Evolutionary conservation across 106 monocot species (phyloP), one percentile per base, ranked within the genome.

Genomic region (Acorus calamus): DNA sequence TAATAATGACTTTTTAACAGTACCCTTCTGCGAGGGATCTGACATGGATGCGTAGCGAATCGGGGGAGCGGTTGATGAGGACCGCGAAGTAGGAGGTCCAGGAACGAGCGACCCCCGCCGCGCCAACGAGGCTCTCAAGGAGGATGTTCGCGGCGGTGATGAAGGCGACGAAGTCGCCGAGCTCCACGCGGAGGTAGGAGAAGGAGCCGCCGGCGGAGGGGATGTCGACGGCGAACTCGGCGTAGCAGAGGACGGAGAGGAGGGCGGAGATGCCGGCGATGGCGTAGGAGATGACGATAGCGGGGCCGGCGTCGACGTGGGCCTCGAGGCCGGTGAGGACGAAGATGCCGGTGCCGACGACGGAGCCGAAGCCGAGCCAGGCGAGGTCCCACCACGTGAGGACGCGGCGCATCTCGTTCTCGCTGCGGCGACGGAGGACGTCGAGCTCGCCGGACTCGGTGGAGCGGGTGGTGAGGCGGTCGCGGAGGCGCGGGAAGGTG

Each of bases 71-170:
- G 52, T 83, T 72, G 28, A 83, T 10, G 9, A 77, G 61, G 2
- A 83, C 64, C 14, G 77, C 57, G 50, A 84, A 60, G 65, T 83
- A 83, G 2, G 83, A 75, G 4, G 84, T 84, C 76, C 76, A 84
- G 48, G 73, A 11, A 2, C 84, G 61, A 8, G 79, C 69, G 5
- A 84, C n/a, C n/a, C n/a, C n/a, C n/a, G n/a, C n/a, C n/a, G n/a
- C n/a, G n/a, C n/a, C n/a, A n/a, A n/a, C n/a, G n/a, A n/a, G n/a
- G n/a, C n/a, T n/a, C n/a, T n/a, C n/a, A n/a, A n/a, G n/a, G n/a
- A n/a, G n/a, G n/a, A n/a, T n/a, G n/a, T n/a, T n/a, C n/a, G n/a
- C n/a, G n/a, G n/a, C n/a, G n/a, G n/a, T n/a, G n/a, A n/a, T n/a
- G n/a, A n/a, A n/a, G n/a, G n/a, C n/a, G n/a, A n/a, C n/a, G n/a